Conservation (phyloP, 2,329 filamentous ascomycete genomes). For the Balansia obtecta region DNA sequence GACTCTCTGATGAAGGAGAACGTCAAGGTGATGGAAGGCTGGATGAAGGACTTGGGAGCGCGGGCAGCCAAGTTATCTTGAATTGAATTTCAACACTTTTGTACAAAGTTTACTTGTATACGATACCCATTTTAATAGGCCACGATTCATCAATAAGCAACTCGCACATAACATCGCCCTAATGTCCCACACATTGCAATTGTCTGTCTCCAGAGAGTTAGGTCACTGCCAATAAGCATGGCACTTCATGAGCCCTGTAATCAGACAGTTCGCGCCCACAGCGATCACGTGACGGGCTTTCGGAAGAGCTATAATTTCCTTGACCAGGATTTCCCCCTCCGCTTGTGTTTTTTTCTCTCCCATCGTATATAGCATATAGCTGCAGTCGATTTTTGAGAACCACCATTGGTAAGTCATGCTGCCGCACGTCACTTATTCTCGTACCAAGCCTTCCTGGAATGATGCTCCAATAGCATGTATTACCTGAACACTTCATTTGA, state of each 20-base stretch:
- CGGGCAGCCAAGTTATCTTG: conserved; percentile 51
- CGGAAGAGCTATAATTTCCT: background rate
- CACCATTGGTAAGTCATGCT: conserved; percentile 7
- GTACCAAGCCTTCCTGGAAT: conserved; percentile 22
- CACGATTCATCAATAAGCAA: background rate
- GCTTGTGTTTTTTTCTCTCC: background rate
- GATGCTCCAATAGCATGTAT: conserved; percentile 47
- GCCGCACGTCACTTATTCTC: conserved; percentile 4
- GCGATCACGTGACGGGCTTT: conserved; percentile 1
- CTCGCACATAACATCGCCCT: background rate
- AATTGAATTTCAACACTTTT: conserved; percentile 10
- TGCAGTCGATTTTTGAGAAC: background rate
- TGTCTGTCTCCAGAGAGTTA: background rate
- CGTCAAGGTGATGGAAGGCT: conserved; percentile 71
- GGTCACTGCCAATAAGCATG: background rate
- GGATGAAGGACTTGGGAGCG: conserved; percentile 77
- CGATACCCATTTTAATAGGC: conserved; percentile 8
- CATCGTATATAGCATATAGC: background rate
- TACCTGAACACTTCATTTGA: conserved; percentile 44
- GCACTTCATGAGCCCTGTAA: background rate
- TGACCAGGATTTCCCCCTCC: background rate
- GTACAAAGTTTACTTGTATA: background rate
- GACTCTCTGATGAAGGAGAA: conserved; percentile 64
- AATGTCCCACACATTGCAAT: too few species aligned
- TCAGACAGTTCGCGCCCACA: background rate